Evolutionary conservation across 2,329 filamentous ascomycete genomes (phyloP), one percentile per base, ranked within the genome.

Genomic region (Gnomoniopsis smithogilvyi): DNA sequence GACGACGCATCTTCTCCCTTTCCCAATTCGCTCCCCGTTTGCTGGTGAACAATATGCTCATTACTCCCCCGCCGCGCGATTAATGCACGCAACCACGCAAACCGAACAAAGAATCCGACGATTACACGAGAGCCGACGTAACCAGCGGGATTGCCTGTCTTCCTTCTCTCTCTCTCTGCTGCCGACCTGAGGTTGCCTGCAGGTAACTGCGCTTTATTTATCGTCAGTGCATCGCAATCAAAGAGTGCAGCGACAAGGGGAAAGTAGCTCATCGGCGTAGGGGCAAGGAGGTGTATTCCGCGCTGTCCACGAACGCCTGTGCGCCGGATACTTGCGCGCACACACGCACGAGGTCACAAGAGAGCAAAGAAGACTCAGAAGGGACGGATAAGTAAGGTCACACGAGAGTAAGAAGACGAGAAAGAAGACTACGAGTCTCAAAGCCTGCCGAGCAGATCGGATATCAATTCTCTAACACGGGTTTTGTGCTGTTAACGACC

Each of bases 51-150:
- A 30, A 8, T 4, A 4, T 30, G 8, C 26, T 4, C 26, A 30
- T 30, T 30, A 30, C 26, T 30, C 36, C 15, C 12, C 36, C 17
- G 36, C 36, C 15, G 11, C 36, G 36, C 36, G 36, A 26, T 52
- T 52, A 34, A 54, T 55, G 43, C 53, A 47, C 19, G 53, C 21
- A 19, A 38, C 21, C 19, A 15, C 22, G 19, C 52, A 48, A 54
- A 34, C 38, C 50, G 51, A 47, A 47, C 52, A 43, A n/a, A 54
- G 30, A 48, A 45, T 47, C 51, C 38, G 52, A 50, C 56, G 56
- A 62, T 48, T 59, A 62, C 59, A 59, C 59, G 6, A 59, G 36
- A 49, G 46, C 46, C 58, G 51, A 56, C 59, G 59, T 56, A 56
- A 49, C 33, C 59, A 45, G 50, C 49, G 34, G 48, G 34, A 22